Base-by-base conservation (phyloP, 1,139 yeast species). In the Hansenula anomala region DNA sequence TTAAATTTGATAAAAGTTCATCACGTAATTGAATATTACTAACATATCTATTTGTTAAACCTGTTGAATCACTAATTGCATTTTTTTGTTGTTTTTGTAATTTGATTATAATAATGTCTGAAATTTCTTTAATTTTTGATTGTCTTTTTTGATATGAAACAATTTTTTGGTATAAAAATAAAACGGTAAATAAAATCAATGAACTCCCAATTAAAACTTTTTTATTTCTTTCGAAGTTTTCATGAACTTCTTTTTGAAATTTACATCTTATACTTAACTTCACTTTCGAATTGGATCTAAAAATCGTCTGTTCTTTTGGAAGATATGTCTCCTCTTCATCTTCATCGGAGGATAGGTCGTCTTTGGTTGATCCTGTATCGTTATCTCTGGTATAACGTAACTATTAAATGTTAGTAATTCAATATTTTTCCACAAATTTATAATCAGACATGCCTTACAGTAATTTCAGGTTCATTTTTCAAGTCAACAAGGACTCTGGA, bases 21-120 rank as follows among this genome's bases (percentile, higher is more conserved):
- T 88, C 96, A 39, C 96, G 72, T 30, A 89, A 68, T 52, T 86
- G 95, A 33, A 82, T 81, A 14, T 86, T 73, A 16, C 92, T 88
- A 41, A 88, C 65, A 53, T 72, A 84, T 18, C 77, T 58, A 18
- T 61, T 59, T 2, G 70, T 58, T 39, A 58, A 39, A 10, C 70
- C 70, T 13, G 63, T 48, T 36, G 55, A 28, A 42, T 64, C 71
- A 29, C 49, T 42, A 18, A 56, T 56, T 24, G 67, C 51, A 23
- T 49, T 41, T 29, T 49, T 41, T 19, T 64, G 61, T 54, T 73
- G 79, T 12, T 55, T 63, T 40, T 58, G 55, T 33, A 82, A 63
- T 48, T 69, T 75, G 16, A 58, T 58, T 11, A 80, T 48, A 4
- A 78, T 78, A 22, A 56, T 50, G 16, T 57, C 55, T 5, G 61